Base-by-base conservation (phyloP, 768 basidiomycete genomes). In the Leccinum subtestaceum region DNA sequence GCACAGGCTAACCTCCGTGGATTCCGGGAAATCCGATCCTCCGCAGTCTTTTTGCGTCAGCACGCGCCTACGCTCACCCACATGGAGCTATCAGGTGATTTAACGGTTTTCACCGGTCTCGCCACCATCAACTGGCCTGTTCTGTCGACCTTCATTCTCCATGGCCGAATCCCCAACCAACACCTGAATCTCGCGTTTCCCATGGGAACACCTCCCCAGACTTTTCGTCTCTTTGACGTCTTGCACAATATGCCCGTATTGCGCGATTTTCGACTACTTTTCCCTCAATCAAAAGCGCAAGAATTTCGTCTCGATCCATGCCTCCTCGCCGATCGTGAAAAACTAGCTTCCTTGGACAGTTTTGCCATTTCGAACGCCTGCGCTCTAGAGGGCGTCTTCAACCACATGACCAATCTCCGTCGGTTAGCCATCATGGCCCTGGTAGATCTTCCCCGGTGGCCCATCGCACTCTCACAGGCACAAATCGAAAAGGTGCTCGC, bases 281-380 rank as follows among this genome's bases (percentile, higher is more conserved):
- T 75, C 53, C 63, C 74, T 48, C 73, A 72, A 32, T 54, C 65
- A 8, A 70, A 60, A 55, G 40, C 63, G 3, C 65, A 63, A 36
- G 71, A 71, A 23, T 73, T 64, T 52, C 64, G 62, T 31, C 27
- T 74, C 43, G 73, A 72, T 43, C 51, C 53, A 17, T 56, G 60
- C 40, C 40, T 55, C 49, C 54, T 67, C 13, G 52, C 72, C 25
- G 52, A 68, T 31, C 68, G 63, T 1, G 57, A 63, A 36, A 73
- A 74, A 32, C 69, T 73, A 6, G 73, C 74, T 12, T 74, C 74
- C 32, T 31, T 74, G 21, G 69, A 74, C 17, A 74, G 67, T 31
- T 74, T 74, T 40, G 72, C 73, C 43, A 67, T 75, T 19, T 75
- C 74, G 6, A 75, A 75, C 25, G 73, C 74, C 46, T 74, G 73